Conservation (phyloP, 2,329 filamentous ascomycete genomes). For the Drechmeria coniospora region DNA sequence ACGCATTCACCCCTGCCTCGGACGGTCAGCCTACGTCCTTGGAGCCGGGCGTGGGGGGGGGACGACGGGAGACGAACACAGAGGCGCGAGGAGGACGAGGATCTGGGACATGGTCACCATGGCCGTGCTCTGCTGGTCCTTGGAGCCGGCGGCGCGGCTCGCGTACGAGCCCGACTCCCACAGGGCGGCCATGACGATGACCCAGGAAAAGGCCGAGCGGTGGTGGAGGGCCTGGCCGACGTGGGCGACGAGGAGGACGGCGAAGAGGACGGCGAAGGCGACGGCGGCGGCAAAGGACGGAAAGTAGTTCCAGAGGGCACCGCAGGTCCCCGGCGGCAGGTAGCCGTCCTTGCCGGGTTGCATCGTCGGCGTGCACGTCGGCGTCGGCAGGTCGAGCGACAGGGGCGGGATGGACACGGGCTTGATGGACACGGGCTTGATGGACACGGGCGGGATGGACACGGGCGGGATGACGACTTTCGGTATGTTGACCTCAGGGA, state of each 20-base stretch:
- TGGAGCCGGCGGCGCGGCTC: constrained; percentile 12
- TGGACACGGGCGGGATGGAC: not conserved
- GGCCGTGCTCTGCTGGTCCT: constrained; percentile 7
- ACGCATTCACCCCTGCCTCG: constrained; percentile 29
- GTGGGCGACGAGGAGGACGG: constrained; percentile 8
- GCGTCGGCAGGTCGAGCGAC: not conserved
- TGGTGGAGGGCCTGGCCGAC: constrained; percentile 11
- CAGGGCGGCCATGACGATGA: constrained; percentile 13
- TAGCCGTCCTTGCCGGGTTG: not conserved
- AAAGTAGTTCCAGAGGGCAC: constrained; percentile 13
- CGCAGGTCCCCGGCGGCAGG: not conserved
- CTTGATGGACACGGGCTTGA: not conserved
- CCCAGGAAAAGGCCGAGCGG: constrained; percentile 14
- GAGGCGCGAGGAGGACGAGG: constrained; percentile 13
- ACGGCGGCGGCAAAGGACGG: constrained; percentile 12
- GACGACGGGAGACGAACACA: constrained; percentile 6
- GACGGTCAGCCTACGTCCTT: not conserved
- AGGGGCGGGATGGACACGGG: not conserved
- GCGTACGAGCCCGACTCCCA: constrained; percentile 13
- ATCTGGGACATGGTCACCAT: constrained; percentile 9
- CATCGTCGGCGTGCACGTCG: not conserved
- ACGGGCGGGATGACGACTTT: no score
- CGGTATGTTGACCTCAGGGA: no score
- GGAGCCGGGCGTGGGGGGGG: no score
- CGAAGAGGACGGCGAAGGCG: constrained; percentile 10